Conservation (phyloP, 2,329 filamentous ascomycete genomes). For the Dothistroma pini region DNA sequence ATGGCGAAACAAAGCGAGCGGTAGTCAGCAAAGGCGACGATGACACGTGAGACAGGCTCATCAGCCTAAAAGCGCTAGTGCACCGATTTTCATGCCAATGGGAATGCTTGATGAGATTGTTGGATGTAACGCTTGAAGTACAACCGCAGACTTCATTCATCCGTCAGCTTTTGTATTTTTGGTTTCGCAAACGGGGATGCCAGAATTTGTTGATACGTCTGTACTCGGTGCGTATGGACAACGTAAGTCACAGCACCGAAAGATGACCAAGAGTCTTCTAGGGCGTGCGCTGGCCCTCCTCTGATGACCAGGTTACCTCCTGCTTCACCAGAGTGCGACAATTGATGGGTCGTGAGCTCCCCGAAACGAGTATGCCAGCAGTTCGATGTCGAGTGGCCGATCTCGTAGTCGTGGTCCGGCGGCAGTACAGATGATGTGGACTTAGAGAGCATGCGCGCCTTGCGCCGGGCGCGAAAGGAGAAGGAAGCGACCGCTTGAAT, state of each 20-base stretch:
- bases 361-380: no score
- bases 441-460: not conserved
- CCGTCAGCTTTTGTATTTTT: not conserved
- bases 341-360: no score
- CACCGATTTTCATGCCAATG: not conserved
- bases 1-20: not conserved
- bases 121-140: not conserved
- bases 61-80: not conserved
- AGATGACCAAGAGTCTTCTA: not conserved
- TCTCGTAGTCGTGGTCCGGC: not conserved
- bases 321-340: no score
- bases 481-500: not conserved
- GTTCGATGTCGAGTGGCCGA: not conserved
- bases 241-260: not conserved
- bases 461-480: not conserved
- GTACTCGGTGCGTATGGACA: not conserved
- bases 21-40: not conserved
- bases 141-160: not conserved
- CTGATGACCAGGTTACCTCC: no score
- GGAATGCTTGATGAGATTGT: not conserved
- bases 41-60: not conserved
- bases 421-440: not conserved
- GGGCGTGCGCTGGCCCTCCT: no score
- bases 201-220: not conserved
- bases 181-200: not conserved